Base-by-base conservation (phyloP, 2,329 filamentous ascomycete species). In the Ascochyta clinopodiicola region DNA sequence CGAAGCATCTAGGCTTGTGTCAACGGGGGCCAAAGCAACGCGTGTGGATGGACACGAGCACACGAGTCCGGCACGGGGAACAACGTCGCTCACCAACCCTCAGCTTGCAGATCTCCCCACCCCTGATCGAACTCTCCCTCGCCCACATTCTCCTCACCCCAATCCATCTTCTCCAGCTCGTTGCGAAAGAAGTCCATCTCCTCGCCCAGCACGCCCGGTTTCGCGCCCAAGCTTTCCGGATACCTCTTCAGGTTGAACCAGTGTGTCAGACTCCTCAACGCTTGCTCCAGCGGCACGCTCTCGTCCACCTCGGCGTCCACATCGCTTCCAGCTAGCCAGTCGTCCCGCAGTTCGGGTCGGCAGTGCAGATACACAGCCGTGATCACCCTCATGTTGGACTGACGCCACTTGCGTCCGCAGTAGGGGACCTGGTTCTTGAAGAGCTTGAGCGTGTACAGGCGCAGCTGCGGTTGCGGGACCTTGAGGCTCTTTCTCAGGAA, bases 401-500 rank as follows among this genome's bases (percentile, higher is more conserved):
- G 95, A 13, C 95, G 88, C 95, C 95, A 99, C 79, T 99, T 99
- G 38, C 95, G 88, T 21, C 95, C 94, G 75, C 94, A 98, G 80
- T 96, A 99, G 1, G 95, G 95, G 4, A 99, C 95, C 76, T 99
- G 95, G 57, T 92, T 95, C 77, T 99, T 99, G 87, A 98, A 98
- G 0, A 99, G 84, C 78, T 99, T 99, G 65, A 99, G 85, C 0
- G 95, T 96, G 79, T 98, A 98, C 38, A 96, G 87, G 6, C 95
- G 88, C 36, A 99, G 82, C 68, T 92, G 85, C 2, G 88, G 88
- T 69, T 99, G 92, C 0, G 94, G 94, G 21, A 97, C 89, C 65
- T 95, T 94, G 15, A 99, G 86, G 6, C 90, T 88, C 75, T 96
- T 97, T 67, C 92, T 90, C 24, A 99, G 84, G 66, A 97, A 96